Base-by-base conservation (phyloP, 306 rosid genomes). In the Trichosanthes truncata region DNA sequence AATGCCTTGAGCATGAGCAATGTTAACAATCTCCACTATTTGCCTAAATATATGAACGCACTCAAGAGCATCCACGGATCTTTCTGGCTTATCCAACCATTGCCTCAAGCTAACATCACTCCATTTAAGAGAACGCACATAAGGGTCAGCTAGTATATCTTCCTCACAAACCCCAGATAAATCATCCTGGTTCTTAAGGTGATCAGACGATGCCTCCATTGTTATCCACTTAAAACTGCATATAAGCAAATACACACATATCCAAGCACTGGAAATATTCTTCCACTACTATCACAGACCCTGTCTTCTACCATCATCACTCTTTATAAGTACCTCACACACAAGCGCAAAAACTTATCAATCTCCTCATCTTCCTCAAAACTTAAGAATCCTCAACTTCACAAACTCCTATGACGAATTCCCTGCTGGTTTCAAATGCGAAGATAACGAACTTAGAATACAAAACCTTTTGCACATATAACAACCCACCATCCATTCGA, bases 41-140 rank as follows among this genome's bases (percentile, higher is more conserved):
- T 95, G 97, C 86, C 91, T 89, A 86, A 95, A 93, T 82, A 95
- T 79, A 81, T 95, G 99, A 85, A 91, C 83, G 77, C 97, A 91
- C 66, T 95, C 94, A 20, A 89, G 89, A 38, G 80, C 89, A 76
- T 93, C 94, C 48, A 93, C 93, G 0, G 90, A 38, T 43, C 99
- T 84, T 6, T 91, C 94, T 0, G 91, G 92, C 81, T 85, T 91
- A 80, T 95, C 99, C 82, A 95, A 83, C 99, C 99, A 95, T 36
- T 95, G 96, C 84, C 99, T 93, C 89, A 95, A 85, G 84, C 97
- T 95, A 52, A 93, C 79, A 82, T 95, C 97, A 77, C 91, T 95
- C 91, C 91, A 87, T 83, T 86, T 97, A 25, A 86, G 53, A 46
- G 90, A 75, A 80, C 84, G 79, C 63, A 84, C 74, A 56, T 85